Base-by-base conservation (phyloP, 768 basidiomycete genomes). In the Lentinula sp. region DNA sequence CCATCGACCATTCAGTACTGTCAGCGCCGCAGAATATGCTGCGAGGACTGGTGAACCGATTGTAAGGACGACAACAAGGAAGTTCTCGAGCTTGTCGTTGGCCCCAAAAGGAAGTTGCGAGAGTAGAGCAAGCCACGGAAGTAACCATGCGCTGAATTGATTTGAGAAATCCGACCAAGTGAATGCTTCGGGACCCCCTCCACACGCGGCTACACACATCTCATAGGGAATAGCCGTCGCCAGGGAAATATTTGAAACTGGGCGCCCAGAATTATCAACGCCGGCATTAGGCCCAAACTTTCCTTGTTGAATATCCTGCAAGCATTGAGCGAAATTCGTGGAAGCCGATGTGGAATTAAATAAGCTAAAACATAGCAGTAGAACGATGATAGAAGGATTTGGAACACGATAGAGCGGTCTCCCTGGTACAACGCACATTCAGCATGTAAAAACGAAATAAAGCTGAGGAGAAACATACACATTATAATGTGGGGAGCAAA, bases 61-160 rank as follows among this genome's bases (percentile, higher is more conserved):
- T 0, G 78, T 75, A 39, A 82, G 68, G 7, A 82, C 13, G 18
- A 75, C 73, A 7, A 78, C 75, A 62, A 73, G 69, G 42, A 81
- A 66, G 56, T 81, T 79, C 18, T 79, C 77, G n/a, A 71, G 63
- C 32, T 66, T 73, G 55, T 73, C 72, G 10, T 63, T 69, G 35
- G 75, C 71, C 7, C 79, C 79, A 28, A 80, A 82, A 0, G 80
- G 81, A n/a, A 82, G 74, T 51, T 80, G 80, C 0, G 80, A 79
- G 18, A 82, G 68, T 7, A 82, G 62, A 0, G 81, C 79, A 12
- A 82, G 72, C 72, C 78, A 81, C 6, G 81, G 81, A 6, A 82
- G 59, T 2, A 82, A 69, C 81, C 81, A 82, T 0, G 78, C 64
- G 8, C 72, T 70, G 63, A 76, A 80, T 50, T 77, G 69, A 50